Base-by-base conservation (phyloP, 805 yeast species). In the Starmera pachycereana region DNA sequence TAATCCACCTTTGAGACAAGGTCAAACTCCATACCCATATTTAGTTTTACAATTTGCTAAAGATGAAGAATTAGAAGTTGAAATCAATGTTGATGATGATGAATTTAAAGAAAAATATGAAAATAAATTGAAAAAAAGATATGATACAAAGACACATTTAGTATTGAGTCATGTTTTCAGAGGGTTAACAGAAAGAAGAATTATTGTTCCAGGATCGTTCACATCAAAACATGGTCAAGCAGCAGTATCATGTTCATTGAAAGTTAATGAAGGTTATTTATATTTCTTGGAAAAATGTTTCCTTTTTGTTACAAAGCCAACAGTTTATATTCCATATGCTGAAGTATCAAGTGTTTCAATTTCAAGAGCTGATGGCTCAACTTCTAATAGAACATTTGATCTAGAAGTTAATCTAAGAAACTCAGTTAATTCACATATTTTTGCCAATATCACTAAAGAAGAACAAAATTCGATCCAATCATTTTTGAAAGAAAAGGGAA, bases 1-100 rank as follows among this genome's bases (percentile, higher is more conserved):
- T 36, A 97, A 90, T 50, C 98, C 98, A 22, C 98, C 99, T 2
- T 68, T 92, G 48, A 79, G 97, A 60, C 99, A 92, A 65, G 99
- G 99, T 41, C 97, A 92, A 65, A 92, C 98, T 0, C 76, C 96
- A 44, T 90, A 92, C 55, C 95, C 96, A 33, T 92, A 86, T 59
- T 67, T 92, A 57, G 90, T 88, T 12, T 63, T 90, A 59, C 98
- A 92, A 64, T 86, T 92, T 56, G 75, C 81, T 44, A 76, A 79
- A 40, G 96, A 88, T 47, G 98, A 92, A 61, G 95, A 85, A 56
- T 74, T 86, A 37, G 96, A 88, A 60, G 80, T 90, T 32, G 96
- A 87, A 55, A 69, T 92, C 52, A 89, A 92, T 56, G 60, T 92
- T 16, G 78, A 79, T 32, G 95, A 89, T 35, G 85, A 75, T 34